These are phyloP conservation scores for Colletotrichum musicola DNA, from an alignment of 2,329 filamentous ascomycete genomes.

Conservation along the genomic window DNA sequence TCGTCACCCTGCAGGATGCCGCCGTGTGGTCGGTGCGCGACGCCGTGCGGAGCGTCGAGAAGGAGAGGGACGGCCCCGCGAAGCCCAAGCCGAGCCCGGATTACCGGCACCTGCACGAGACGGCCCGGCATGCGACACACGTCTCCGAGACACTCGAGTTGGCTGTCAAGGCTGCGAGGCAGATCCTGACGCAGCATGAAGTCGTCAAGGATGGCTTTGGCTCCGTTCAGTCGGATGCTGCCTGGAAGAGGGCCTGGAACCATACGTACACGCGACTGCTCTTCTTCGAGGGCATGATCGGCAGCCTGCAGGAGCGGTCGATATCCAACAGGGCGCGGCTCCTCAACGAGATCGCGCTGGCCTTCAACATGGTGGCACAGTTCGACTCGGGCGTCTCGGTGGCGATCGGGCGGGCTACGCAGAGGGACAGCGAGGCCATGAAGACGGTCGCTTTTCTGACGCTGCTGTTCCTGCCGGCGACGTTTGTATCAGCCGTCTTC, in stretches of 20 bases:
- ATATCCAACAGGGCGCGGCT: slow-evolving; percentile 59
- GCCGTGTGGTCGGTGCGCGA: slow-evolving; percentile 56
- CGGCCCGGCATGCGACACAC: slow-evolving; percentile 59
- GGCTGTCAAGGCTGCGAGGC: slow-evolving; percentile 46
- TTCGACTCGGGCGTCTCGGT: slow-evolving; percentile 54
- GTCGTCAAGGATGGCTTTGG: slow-evolving; percentile 26
- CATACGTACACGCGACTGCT: slow-evolving; percentile 48
- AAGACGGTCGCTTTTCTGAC: slow-evolving; percentile 63
- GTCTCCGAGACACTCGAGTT: slow-evolving; percentile 57
- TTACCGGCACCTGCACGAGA: slow-evolving; percentile 55
- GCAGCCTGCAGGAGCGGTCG: slow-evolving; percentile 52
- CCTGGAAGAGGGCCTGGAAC: slow-evolving; percentile 25
- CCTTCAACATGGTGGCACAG: slow-evolving; percentile 59
- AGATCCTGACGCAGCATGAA: slow-evolving; percentile 49
- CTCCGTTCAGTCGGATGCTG: not conserved
- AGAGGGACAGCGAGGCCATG: slow-evolving; percentile 64
- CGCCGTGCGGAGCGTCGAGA: slow-evolving; percentile 51
- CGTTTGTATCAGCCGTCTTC: slow-evolving; percentile 63
- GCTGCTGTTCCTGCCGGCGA: slow-evolving; percentile 62
- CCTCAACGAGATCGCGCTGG: slow-evolving; percentile 67
- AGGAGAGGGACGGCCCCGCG: slow-evolving; percentile 7
- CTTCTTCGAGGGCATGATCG: slow-evolving; percentile 49
- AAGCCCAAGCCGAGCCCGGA: slow-evolving; percentile 45
- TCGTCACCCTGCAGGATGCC: slow-evolving; percentile 48
- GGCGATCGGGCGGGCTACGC: slow-evolving; percentile 53